These are phyloP conservation scores for Mucor mucedo DNA, from an alignment of 371 early-diverging fungal genomes.

Conservation along the genomic window DNA sequence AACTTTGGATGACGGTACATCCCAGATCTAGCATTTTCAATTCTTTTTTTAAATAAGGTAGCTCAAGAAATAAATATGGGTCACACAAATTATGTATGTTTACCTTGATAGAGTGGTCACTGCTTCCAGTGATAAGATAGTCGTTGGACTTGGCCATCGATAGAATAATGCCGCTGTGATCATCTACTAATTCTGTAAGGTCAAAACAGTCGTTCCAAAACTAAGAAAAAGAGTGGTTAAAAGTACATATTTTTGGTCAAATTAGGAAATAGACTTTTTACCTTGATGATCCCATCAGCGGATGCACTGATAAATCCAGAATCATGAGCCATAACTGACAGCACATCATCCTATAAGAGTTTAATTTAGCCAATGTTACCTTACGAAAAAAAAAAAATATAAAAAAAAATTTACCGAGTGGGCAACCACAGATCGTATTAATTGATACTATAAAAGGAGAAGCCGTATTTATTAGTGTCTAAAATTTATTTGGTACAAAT, in stretches of 20 bases:
- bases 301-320: conserved; percentile 71
- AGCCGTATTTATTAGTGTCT: not conserved
- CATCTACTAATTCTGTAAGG: conserved; percentile 61
- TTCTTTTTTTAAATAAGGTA: not conserved
- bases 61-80: not conserved
- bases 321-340: conserved; percentile 56
- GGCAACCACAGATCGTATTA: conserved; percentile 70
- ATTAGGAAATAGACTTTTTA: conserved; percentile 10
- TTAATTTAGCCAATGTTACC: not conserved
- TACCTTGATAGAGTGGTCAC: conserved; percentile 71
- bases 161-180: conserved; percentile 70
- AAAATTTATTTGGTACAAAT: not conserved
- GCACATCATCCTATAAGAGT: conserved; percentile 65
- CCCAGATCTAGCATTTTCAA: not conserved
- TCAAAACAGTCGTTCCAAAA: conserved; percentile 77
- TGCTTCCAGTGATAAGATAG: conserved; percentile 70
- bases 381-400: not conserved
- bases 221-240: not conserved
- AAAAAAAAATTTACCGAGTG: conserved; percentile 54
- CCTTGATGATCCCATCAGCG: conserved; percentile 79
- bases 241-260: not conserved
- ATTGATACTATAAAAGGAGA: conserved; percentile 51
- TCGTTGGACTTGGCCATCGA: conserved; percentile 64
- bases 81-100: not conserved
- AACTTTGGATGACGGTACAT: not conserved